phyloP scores from a whole-genome alignment of 768 basidiomycete genomes.

The Arthromyces matolae region DNA sequence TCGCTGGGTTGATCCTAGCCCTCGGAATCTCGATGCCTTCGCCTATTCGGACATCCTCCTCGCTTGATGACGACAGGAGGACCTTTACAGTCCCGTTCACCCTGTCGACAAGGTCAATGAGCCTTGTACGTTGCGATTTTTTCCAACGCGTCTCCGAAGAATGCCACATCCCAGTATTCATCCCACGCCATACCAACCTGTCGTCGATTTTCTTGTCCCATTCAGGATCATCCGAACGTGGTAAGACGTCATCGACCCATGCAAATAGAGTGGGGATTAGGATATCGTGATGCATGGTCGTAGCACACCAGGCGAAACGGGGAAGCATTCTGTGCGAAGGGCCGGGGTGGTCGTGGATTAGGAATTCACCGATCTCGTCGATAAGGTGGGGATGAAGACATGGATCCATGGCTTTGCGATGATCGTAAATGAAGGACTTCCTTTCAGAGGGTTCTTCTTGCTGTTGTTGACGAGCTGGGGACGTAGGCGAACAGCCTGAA shows the following conservation, averaged over 20 bases:
- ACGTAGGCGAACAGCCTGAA: conserved; percentile 24
- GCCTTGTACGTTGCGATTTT: conserved; percentile 36
- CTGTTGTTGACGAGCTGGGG: conserved; percentile 21
- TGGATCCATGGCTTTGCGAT: conserved; percentile 35
- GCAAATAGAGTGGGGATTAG: conserved; percentile 34
- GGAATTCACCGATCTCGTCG: conserved; percentile 37
- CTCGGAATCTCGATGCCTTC: conserved; percentile 23
- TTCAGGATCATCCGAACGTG: conserved; percentile 41
- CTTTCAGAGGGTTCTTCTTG: conserved; percentile 4
- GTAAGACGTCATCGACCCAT: conserved; percentile 31
- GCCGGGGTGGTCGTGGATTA: conserved; percentile 29
- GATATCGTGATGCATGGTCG: conserved; percentile 44
- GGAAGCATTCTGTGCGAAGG: conserved; percentile 33
- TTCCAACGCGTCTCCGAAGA: conserved; percentile 35
- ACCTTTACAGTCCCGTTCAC: conserved; percentile 29
- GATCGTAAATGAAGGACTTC: conserved; percentile 37
- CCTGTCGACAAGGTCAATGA: conserved; percentile 35
- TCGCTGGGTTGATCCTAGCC: conserved; percentile 36
- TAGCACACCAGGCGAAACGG: conserved; percentile 39
- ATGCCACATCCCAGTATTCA: conserved; percentile 53
- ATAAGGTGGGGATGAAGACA: conserved; percentile 32
- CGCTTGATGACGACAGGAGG: conserved; percentile 20
- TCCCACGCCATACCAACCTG: conserved; percentile 57
- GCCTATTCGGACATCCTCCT: conserved; percentile 24
- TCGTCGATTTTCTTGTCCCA: conserved; percentile 58